Base-by-base conservation (phyloP, 1,284 basidiomycete genomes). In the Ustilago cynodontis region DNA sequence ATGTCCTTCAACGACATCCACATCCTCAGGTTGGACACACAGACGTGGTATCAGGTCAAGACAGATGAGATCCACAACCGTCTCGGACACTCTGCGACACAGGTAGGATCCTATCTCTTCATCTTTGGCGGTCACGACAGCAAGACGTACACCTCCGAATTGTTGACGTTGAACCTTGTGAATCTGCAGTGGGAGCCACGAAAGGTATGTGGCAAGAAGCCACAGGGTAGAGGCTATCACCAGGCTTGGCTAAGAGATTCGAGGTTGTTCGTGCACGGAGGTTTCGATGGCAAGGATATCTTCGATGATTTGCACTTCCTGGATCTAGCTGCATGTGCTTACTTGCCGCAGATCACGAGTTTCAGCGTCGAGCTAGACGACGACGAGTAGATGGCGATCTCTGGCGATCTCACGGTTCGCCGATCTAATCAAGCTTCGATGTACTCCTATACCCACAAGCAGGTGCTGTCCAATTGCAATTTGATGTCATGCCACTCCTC, bases 41-140 rank as follows among this genome's bases (percentile, higher is more conserved):
- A 50, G n/a, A 71, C 66, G 2, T 74, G 71, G 67, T 68, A 71
- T 16, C 75, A 76, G 31, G 65, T 76, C 62, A 71, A 69, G 61
- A 75, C 68, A 7, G 75, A 77, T 43, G 75, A 77, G 61, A 71
- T 77, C 33, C 75, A 77, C 61, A 77, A 70, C 29, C 90, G 94
- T 11, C 88, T 96, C 37, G 93, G 93, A 29, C 94, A 97, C 81
- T 93, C 92, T 5, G 90, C 94, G 3, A 94, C 94, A 0, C 93
- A 93, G 84, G 93, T 97, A 18, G 95, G 95, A n/a, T 94, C 93
- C 1, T 95, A 94, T 82, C 90, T 97, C 0, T 95, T 95, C 87
- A 90, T 96, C 64, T 89, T 92, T 65, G 95, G 94, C 2, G 94
- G 95, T 0, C 94, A 96, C 86, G 92, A 95, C 79, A 92, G 92